Evolutionary conservation across 2,329 filamentous ascomycete species (phyloP).

Genomic region (Pseudopithomyces maydicus): DNA sequence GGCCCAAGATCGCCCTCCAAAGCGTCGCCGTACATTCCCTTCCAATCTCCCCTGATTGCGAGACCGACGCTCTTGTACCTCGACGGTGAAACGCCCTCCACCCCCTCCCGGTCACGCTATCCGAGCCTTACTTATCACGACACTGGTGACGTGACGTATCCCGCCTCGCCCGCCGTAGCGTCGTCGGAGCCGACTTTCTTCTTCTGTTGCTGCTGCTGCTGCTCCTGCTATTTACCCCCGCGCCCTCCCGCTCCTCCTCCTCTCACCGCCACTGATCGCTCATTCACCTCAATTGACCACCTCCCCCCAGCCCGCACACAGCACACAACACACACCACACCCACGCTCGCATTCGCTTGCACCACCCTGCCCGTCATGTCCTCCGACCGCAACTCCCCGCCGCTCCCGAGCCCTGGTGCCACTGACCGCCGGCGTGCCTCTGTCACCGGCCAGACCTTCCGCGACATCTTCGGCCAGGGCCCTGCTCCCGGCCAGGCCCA

Average conservation of each 20-base stretch:
- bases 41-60: constrained; percentile 14
- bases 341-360: not conserved
- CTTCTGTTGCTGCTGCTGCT: not conserved
- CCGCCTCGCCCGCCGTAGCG: constrained; percentile 6
- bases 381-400: constrained; percentile 48
- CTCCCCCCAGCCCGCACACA: not conserved
- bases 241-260: not conserved
- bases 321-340: constrained; percentile 1
- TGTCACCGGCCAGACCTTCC: constrained; percentile 55
- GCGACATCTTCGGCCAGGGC: constrained; percentile 52
- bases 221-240: not conserved
- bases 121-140: constrained; percentile 9
- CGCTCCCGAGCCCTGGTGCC: constrained; percentile 42
- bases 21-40: constrained; percentile 8
- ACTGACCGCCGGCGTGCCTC: constrained; percentile 52
- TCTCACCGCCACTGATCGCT: not conserved
- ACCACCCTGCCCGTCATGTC: constrained; percentile 31
- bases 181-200: not conserved
- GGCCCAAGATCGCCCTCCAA: constrained; percentile 13
- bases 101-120: constrained; percentile 19
- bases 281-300: constrained; percentile 1
- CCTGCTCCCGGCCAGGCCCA: constrained; percentile 38
- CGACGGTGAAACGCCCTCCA: constrained; percentile 19
- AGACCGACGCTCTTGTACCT: constrained; percentile 11
- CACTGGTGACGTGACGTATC: constrained; percentile 22